These are phyloP conservation scores for Diaporthe sp. DNA, from an alignment of 2,329 filamentous ascomycete species.

Conservation along the genomic window DNA sequence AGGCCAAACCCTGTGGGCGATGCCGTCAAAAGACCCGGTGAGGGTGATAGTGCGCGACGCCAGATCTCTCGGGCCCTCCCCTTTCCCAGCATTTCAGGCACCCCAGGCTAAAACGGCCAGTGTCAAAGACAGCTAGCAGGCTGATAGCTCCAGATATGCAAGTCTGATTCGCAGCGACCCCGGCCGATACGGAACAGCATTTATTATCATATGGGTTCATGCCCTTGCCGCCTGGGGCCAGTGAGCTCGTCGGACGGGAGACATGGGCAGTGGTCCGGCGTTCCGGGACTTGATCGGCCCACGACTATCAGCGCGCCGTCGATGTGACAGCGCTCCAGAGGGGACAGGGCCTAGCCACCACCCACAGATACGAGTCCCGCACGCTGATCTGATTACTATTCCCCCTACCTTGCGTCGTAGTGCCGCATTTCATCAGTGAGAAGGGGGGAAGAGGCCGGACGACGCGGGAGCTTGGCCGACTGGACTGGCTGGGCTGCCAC, in stretches of 20 bases:
- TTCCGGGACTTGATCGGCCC: constrained; percentile 23
- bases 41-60: background rate
- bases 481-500: constrained; percentile 10
- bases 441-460: background rate
- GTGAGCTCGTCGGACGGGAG: constrained; percentile 10
- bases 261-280: constrained; percentile 28
- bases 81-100: background rate
- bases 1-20: constrained; percentile 19
- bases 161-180: constrained; percentile 28
- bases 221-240: constrained; percentile 19
- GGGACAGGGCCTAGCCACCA: background rate
- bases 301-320: constrained; percentile 20
- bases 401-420: background rate
- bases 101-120: background rate
- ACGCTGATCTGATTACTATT: background rate
- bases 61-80: background rate
- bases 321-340: constrained; percentile 14
- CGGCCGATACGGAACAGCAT: background rate
- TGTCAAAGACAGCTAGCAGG: background rate
- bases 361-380: constrained; percentile 19
- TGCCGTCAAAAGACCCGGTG: constrained; percentile 11
- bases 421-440: background rate
- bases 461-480: constrained; percentile 10
- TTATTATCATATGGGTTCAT: constrained; percentile 12
- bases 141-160: constrained; percentile 12